Evolutionary conservation across 78 protist species (phyloP).

Genomic region (Corallochytrium limacisporum): DNA sequence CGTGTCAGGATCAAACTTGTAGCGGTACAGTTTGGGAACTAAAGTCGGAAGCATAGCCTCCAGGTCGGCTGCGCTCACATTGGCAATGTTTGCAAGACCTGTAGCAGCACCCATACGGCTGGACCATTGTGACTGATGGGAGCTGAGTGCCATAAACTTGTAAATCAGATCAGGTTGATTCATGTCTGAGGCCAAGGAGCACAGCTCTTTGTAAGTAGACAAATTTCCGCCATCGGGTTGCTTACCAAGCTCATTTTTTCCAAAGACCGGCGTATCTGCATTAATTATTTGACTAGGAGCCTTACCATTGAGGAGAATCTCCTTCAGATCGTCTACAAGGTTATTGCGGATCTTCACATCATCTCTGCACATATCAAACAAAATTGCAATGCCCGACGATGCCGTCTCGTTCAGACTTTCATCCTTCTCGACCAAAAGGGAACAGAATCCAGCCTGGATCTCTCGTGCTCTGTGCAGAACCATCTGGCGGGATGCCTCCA

Average conservation of each 20-base stretch:
- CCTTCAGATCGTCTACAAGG: no score
- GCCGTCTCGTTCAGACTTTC: no score
- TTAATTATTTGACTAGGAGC: no score
- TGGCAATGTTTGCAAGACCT: constrained; percentile 30
- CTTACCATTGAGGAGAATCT: no score
- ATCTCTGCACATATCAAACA: no score
- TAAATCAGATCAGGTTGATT: constrained; percentile 61
- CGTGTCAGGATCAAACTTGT: constrained; percentile 43
- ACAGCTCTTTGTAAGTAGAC: constrained; percentile 29
- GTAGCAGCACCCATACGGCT: constrained; percentile 56
- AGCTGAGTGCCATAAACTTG: constrained; percentile 39
- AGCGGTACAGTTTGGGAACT: constrained; percentile 52
- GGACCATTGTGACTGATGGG: constrained; percentile 50
- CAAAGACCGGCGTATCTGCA: background rate
- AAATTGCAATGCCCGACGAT: no score
- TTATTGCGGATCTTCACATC: no score
- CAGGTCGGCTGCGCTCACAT: constrained; percentile 8
- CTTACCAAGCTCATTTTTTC: background rate
- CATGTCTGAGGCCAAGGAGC: constrained; percentile 37
- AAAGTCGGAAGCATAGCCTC: constrained; percentile 34
- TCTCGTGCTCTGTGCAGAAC: no score
- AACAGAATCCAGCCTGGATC: no score
- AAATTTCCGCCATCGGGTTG: constrained; percentile 18
- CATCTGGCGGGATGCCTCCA: no score
- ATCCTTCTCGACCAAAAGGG: no score